phyloP scores from a whole-genome alignment of 495 filamentous ascomycete genomes.

The Aspergillus avenaceus region DNA sequence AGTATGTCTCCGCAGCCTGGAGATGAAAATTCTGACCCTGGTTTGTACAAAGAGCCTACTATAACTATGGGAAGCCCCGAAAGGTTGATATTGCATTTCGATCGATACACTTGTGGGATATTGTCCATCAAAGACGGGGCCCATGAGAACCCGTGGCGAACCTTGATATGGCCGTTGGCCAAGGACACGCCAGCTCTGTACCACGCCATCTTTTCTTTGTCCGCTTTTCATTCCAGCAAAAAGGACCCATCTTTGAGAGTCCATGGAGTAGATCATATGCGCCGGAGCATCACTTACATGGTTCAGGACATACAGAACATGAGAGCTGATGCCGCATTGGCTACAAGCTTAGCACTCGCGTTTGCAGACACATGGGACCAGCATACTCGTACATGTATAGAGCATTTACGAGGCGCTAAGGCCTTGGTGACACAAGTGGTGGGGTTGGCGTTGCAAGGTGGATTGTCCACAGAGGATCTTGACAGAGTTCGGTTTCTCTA shows the following conservation, averaged over 20 bases:
- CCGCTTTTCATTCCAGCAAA: conserved; percentile 69
- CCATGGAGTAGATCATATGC: conserved; percentile 70
- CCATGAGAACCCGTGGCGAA: conserved; percentile 76
- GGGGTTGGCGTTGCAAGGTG: conserved; percentile 30
- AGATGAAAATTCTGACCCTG: neutral
- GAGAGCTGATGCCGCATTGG: conserved; percentile 62
- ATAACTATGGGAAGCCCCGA: conserved; percentile 52
- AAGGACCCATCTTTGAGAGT: conserved; percentile 54
- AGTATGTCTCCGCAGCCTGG: neutral
- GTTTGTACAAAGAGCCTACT: conserved; percentile 34
- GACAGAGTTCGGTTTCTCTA: conserved; percentile 64
- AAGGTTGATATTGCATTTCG: conserved; percentile 64
- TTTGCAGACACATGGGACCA: conserved; percentile 79
- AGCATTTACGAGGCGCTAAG: conserved; percentile 69
- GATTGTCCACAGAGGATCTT: conserved; percentile 38
- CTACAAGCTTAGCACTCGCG: conserved; percentile 68
- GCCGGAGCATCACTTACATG: conserved; percentile 56
- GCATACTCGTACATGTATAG: conserved; percentile 68
- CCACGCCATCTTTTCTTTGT: conserved; percentile 71
- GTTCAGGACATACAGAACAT: conserved; percentile 57
- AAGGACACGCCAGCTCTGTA: conserved; percentile 64
- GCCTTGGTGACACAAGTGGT: conserved; percentile 59
- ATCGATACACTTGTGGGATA: conserved; percentile 70
- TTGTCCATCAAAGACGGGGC: conserved; percentile 69
- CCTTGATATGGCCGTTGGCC: conserved; percentile 68